Evolutionary conservation across 78 protist species (phyloP), one percentile per base, ranked within the genome.

Genomic region (Dictyostelium intermedium): DNA sequence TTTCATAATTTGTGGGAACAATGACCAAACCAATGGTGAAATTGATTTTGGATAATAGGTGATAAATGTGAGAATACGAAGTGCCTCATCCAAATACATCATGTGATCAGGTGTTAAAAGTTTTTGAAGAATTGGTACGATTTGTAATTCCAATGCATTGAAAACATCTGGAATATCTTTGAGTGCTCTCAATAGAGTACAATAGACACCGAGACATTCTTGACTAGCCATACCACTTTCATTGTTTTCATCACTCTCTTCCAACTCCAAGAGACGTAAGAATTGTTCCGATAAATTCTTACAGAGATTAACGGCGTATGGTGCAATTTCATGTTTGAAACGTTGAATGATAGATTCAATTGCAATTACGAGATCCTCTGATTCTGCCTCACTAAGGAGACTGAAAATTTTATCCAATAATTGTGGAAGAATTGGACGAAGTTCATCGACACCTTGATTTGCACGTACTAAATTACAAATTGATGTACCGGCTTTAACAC

Each of bases 241-340:
- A 45, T 13, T 45, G n/a, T 9, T 76, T 30, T 18, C 53, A 9
- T 82, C 83, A 20, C 76, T 63, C 3, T 76, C 43, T 39, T 91
- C 85, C 6, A 20, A 5, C 10, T 92, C 91, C 1, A 66, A 5
- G 1, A 92, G 43, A 61, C 83, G 80, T 32, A 92, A 20, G 70
- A 92, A 92, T 23, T 76, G 39, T 32, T 92, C 91, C 1, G 83
- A 23, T 9, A 92, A 27, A 14, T 45, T 63, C 5, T 1, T 5
- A 56, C 80, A n/a, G 14, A 96, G 50, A 0, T 20, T 20, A 35
- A 91, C 23, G 39, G 95, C 93, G 30, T 82, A 69, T 72, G 93
- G 96, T n/a, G 85, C 96, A 78, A 95, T 92, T 43, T 95, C 95
- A 18, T 50, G 47, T 50, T 84, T 87, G 84, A 82, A 97, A 47